These are phyloP conservation scores for Nicotiana attenuata DNA, from an alignment of 257 asterid species.

Conservation along the genomic window DNA sequence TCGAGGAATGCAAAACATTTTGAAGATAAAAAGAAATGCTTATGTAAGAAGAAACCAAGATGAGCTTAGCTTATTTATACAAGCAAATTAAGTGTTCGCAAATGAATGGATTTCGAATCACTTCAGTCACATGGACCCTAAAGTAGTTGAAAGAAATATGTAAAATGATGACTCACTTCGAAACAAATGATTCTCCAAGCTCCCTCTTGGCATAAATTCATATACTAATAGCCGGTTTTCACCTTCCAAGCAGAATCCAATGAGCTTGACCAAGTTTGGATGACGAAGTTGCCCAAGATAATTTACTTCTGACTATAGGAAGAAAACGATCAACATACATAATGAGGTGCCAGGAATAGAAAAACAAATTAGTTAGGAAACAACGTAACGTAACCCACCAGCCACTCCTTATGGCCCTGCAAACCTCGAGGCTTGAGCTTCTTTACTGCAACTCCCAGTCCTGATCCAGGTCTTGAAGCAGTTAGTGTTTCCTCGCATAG, in stretches of 20 bases:
- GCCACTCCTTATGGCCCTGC: conserved; percentile 47
- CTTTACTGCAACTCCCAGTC: conserved; percentile 35
- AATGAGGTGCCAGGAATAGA: neutral
- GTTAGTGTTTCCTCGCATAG: conserved; percentile 18
- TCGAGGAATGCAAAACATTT: neutral
- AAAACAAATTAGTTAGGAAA: neutral
- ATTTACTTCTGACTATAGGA: conserved; percentile 36
- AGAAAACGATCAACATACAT: neutral
- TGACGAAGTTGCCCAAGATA: conserved; percentile 38
- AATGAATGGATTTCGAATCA: neutral
- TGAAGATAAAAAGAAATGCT: neutral
- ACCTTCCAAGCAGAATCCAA: conserved; percentile 40
- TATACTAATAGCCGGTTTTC: conserved; percentile 34
- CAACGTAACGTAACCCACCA: conserved; percentile 21
- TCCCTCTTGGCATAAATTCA: conserved; percentile 39
- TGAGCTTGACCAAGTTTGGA: conserved; percentile 36
- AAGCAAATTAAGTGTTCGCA: neutral
- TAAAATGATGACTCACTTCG: conserved; percentile 14
- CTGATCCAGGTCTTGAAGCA: conserved; percentile 23
- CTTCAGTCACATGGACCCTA: neutral
- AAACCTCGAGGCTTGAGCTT: conserved; percentile 32
- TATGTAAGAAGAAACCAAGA: neutral
- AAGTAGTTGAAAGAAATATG: neutral
- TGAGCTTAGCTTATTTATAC: neutral
- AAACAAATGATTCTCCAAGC: conserved; percentile 36